Evolutionary conservation across 148 eudicot species (phyloP).

Genomic region (Nyssa sinensis): DNA sequence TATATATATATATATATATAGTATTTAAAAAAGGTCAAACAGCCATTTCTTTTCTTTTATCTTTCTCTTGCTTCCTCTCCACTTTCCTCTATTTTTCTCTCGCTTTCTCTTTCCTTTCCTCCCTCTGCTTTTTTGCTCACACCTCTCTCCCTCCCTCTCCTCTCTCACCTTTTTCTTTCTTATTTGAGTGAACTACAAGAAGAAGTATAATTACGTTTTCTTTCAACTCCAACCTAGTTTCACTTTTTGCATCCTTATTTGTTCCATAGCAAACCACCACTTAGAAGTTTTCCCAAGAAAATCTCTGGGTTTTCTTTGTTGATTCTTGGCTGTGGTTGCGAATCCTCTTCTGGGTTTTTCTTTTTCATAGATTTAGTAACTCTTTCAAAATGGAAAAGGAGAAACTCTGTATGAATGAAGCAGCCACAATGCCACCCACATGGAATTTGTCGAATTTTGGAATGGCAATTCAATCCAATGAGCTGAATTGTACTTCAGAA

Average conservation of each 20-base stretch:
- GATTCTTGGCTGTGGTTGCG: not conserved
- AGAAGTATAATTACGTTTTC: not conserved
- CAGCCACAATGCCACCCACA: no score
- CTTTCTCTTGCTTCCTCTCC: not conserved
- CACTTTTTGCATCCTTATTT: not conserved
- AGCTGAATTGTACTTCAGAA: slow-evolving; percentile 34
- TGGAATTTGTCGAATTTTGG: slow-evolving; percentile 18
- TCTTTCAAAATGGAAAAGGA: slow-evolving; percentile 13
- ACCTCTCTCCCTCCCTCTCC: not conserved
- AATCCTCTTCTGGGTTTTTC: not conserved
- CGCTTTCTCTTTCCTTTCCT: not conserved
- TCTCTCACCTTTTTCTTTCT: not conserved
- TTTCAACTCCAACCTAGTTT: not conserved
- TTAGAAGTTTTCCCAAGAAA: not conserved
- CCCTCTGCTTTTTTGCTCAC: not conserved
- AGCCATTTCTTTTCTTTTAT: not conserved
- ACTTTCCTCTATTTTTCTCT: not conserved
- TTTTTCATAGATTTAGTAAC: no score
- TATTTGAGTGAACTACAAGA: not conserved
- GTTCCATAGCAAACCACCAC: not conserved
- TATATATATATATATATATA: no score
- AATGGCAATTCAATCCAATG: slow-evolving; percentile 21
- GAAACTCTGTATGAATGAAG: no score
- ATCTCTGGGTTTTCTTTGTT: not conserved
- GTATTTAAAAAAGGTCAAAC: not conserved